Evolutionary conservation across 306 rosid species (phyloP), one percentile per base, ranked within the genome.

Genomic region (Dicorynia guianensis): DNA sequence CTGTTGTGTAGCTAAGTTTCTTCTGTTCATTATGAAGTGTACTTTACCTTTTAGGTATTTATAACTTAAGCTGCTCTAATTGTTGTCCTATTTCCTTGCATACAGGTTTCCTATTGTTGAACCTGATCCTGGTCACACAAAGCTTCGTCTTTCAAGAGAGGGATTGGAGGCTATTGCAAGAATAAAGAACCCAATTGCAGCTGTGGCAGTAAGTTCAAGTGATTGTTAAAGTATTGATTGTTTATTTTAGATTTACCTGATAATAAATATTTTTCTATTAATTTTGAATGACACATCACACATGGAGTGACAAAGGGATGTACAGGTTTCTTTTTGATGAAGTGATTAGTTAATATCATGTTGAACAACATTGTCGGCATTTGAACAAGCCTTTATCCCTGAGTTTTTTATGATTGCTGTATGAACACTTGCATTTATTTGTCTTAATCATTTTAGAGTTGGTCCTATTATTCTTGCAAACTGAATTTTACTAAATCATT

Each of bases 101-200:
- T 67, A 39, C 88, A 94, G 97, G 69, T 92, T 92, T 83, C 95
- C 98, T 15, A 94, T 94, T 59, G 91, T 94, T 65, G 97, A 90
- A 83, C 98, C 96, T 59, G 98, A 92, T 84, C 90, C 92, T 61
- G 92, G 89, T 56, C 97, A 94, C 67, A 94, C 98, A 57, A 94
- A 90, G 71, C 97, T 94, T 76, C 96, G 89, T 48, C 90, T 94
- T 84, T 87, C 98, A 59, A 85, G 89, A 77, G 96, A 88, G 82
- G 97, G 98, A 20, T 81, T 94, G 91, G 92, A 90, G 87, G 97
- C 87, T 55, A 89, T 94, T 63, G 79, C 86, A 85, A 88, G 84
- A 83, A 90, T 92, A 75, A 89, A 85, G 7, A 94, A 80, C 62
- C 98, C 98, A 56, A 94, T 94, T 77, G 88, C 98, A 14, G 87